Conservation (phyloP, 805 yeast genomes). For the Candida vaughaniae region DNA sequence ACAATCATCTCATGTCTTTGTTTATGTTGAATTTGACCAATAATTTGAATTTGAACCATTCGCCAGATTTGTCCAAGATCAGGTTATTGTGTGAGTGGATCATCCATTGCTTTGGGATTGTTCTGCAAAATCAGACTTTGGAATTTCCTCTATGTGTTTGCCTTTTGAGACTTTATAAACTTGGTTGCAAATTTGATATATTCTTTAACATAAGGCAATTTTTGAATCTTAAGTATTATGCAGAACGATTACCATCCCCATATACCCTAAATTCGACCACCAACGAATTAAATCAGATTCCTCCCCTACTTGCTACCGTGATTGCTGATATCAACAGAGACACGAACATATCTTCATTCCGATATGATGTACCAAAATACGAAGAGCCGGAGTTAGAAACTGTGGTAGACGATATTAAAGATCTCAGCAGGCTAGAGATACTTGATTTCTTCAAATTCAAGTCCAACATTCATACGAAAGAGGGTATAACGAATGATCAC, state of each 20-base stretch:
- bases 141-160: conserved; percentile 21
- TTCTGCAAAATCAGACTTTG: conserved; percentile 13
- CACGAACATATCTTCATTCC: background rate
- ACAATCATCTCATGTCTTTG: conserved; percentile 28
- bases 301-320: background rate
- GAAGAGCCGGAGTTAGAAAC: conserved; percentile 1
- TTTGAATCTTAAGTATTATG: conserved; percentile 11
- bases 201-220: conserved; percentile 7
- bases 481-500: background rate
- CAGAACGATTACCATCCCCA: background rate
- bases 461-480: background rate
- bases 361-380: background rate
- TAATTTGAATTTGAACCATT: conserved; percentile 25
- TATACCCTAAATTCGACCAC: conserved; percentile 1
- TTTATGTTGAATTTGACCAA: conserved; percentile 29
- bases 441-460: conserved; percentile 5
- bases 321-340: background rate
- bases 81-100: conserved; percentile 18
- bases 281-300: no score
- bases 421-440: background rate
- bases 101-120: conserved; percentile 4
- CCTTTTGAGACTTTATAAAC: conserved; percentile 8
- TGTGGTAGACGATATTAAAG: conserved; percentile 2
- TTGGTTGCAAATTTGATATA: conserved; percentile 6
- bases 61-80: conserved; percentile 25